Base-by-base conservation (phyloP, 129 eudicot genomes). In the Tanacetum coccineum region DNA sequence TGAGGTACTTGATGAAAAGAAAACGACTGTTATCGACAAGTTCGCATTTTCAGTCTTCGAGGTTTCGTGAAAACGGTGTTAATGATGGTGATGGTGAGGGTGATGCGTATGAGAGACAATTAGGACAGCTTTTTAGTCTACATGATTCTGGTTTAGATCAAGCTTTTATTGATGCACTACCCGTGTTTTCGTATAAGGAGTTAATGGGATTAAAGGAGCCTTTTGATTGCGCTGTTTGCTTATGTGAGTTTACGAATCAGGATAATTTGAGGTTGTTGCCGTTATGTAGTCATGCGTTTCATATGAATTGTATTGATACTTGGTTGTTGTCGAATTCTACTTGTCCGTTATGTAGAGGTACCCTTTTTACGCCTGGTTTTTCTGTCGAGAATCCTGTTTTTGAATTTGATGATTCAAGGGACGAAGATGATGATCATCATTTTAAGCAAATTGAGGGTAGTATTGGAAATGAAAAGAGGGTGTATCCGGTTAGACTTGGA, bases 141-240 rank as follows among this genome's bases (percentile, higher is more conserved):
- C 96, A 93, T 75, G 98, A 88, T 50, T 88, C 92, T 32, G 98
- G 98, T 13, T 66, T 93, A 17, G 99, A 94, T 73, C 99, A 89
- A 62, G 75, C 85, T 71, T 76, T 79, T 51, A 87, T 89, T 70
- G 99, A 94, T 76, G 83, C 99, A 6, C 95, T 94, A 15, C 99
- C 99, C 3, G 88, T 94, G 52, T 94, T 94, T 66, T 74, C 72
- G 3, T 94, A 89, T 88, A 83, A 84, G 65, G 97, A 94, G 42
- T 74, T 94, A 44, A 71, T 77, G 87, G 97, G 97, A 7, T 68
- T 78, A 14, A 82, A 89, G 66, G 99, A 94, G 85, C 97, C 97
- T 18, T 94, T 89, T 76, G 99, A 94, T 78, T 94, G 99, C 70
- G 99, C 99, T 74, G 99, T 94, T 67, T 94, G 99, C 32, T 48